Conservation (phyloP, 106 monocot species). For the Dioscorea alata region DNA sequence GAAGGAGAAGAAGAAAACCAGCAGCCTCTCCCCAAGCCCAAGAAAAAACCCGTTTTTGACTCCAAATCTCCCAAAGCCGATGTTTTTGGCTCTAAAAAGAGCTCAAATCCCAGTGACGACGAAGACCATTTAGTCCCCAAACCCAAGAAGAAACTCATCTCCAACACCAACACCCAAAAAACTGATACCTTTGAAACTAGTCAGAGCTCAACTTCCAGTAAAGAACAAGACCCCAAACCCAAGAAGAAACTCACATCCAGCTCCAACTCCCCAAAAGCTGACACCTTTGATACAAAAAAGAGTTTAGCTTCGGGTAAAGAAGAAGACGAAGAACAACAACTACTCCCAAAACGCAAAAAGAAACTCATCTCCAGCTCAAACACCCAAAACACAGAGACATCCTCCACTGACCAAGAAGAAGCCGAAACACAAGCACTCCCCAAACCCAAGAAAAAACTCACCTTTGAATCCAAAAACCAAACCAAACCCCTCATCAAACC, state of each 20-base stretch:
- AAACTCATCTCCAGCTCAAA: no score
- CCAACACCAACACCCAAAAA: no score
- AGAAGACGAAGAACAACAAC: no score
- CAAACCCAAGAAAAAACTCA: constrained; percentile 20
- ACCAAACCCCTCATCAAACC: constrained; percentile 34
- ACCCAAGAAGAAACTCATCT: background rate
- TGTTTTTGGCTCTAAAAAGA: constrained; percentile 1
- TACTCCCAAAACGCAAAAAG: no score
- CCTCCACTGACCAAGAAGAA: no score
- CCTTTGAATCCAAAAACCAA: constrained; percentile 24
- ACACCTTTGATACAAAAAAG: no score
- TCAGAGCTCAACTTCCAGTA: background rate
- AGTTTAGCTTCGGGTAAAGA: no score
- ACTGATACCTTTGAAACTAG: background rate
- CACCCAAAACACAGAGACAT: no score
- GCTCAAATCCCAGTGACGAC: background rate
- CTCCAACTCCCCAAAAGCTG: constrained; percentile 17
- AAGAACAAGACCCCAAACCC: constrained; percentile 9
- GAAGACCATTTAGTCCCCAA: constrained; percentile 1
- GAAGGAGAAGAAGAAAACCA: background rate
- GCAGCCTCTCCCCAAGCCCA: no score
- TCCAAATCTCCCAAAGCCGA: no score
- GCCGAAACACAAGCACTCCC: no score
- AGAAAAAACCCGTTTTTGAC: no score
- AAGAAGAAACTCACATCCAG: constrained; percentile 24